These are phyloP conservation scores for Eucalyptus microcorys DNA, from an alignment of 345 rosid species.

Conservation along the genomic window DNA sequence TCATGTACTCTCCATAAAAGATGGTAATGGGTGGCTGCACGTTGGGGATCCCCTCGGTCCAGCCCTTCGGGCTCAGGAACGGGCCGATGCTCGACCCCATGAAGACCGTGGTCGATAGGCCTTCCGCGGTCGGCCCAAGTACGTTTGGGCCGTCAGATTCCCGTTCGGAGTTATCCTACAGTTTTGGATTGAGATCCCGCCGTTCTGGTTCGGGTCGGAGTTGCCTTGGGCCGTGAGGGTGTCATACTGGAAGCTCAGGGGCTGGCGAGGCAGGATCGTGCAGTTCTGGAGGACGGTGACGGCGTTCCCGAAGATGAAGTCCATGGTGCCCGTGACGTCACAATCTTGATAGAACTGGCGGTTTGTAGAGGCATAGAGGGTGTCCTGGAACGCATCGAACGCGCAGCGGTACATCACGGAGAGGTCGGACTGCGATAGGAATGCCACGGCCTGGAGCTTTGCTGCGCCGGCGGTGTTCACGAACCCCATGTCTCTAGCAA, in stretches of 20 bases:
- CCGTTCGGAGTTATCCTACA: conserved; percentile 13
- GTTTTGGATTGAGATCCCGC: not conserved
- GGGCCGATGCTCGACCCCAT: conserved; percentile 52
- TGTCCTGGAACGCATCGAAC: conserved; percentile 63
- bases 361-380: conserved; percentile 52
- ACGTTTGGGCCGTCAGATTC: conserved; percentile 33
- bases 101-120: conserved; percentile 49
- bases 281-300: conserved; percentile 65
- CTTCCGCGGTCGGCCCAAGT: conserved; percentile 76
- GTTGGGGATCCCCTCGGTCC: conserved; percentile 43
- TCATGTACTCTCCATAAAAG: conserved; percentile 56
- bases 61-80: conserved; percentile 37
- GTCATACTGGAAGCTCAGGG: conserved; percentile 6
- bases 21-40: conserved; percentile 51
- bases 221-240: not conserved
- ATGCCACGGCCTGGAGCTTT: conserved; percentile 83
- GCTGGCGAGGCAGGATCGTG: conserved; percentile 27
- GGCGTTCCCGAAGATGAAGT: conserved; percentile 71
- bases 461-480: conserved; percentile 70
- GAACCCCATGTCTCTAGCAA: conserved; percentile 73
- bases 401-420: conserved; percentile 61
- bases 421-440: conserved; percentile 72
- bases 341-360: conserved; percentile 72
- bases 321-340: conserved; percentile 60
- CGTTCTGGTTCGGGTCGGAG: not conserved